A percentile compares a stretch with the other conserved stretches of the same genome.
Conservation (phyloP, 1,284 basidiomycete species). For the Meira nashicola region DNA sequence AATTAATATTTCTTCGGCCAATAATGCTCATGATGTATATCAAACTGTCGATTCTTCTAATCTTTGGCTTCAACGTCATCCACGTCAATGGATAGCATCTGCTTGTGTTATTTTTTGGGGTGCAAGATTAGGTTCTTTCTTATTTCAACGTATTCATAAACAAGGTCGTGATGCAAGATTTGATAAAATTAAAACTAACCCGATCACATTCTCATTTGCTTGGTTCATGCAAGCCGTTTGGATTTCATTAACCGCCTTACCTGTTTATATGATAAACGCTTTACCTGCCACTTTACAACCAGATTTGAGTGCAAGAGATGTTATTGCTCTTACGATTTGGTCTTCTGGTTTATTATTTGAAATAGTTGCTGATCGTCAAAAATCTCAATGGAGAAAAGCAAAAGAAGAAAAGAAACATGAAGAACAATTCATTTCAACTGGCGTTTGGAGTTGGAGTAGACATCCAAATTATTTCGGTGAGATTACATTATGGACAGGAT, state of each 20-base stretch:
- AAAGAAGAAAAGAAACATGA: conserved; percentile 65
- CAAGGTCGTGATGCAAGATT: conserved; percentile 65
- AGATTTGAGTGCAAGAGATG: conserved; percentile 62
- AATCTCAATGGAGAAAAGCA: conserved; percentile 65
- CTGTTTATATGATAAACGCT: conserved; percentile 58
- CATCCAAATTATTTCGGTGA: conserved; percentile 79
- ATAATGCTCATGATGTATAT: background rate
- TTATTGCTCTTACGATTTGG: conserved; percentile 62
- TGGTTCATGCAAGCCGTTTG: conserved; percentile 74
- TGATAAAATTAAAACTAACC: conserved; percentile 65
- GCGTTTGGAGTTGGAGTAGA: conserved; percentile 67
- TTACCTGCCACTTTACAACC: conserved; percentile 62
- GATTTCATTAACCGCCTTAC: conserved; percentile 65
- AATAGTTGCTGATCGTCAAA: conserved; percentile 61
- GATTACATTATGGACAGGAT: conserved; percentile 68
- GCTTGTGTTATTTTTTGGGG: conserved; percentile 63
- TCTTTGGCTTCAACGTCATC: conserved; percentile 24
- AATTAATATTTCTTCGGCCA: background rate
- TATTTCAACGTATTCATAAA: conserved; percentile 60
- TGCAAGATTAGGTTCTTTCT: conserved; percentile 63
- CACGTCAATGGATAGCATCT: conserved; percentile 62
- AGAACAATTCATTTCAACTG: conserved; percentile 68
- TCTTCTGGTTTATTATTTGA: conserved; percentile 47
- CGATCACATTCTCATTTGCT: conserved; percentile 61
- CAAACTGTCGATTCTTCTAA: background rate